A percentile compares a stretch with the other conserved stretches of the same genome.
Evolutionary conservation across 1,139 yeast species (phyloP).

Genomic region (Suhomyces terraborum): DNA sequence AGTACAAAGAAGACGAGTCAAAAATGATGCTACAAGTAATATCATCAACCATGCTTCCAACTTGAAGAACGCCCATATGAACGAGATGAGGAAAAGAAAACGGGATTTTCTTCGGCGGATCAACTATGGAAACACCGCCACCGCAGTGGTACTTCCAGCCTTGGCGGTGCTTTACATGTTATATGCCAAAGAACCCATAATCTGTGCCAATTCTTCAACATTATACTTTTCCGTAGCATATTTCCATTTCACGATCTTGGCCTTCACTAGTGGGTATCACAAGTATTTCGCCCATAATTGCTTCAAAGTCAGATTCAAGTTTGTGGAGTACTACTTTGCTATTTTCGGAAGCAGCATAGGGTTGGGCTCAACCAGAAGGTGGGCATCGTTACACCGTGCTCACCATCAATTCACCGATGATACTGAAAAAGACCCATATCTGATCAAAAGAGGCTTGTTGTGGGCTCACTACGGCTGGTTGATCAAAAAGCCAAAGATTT

Average conservation of each 20-base stretch:
- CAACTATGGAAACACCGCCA: constrained; percentile 23
- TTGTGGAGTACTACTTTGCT: constrained; percentile 48
- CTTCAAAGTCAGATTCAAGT: constrained; percentile 38
- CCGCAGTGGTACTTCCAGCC: constrained; percentile 27
- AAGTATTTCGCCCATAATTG: constrained; percentile 66
- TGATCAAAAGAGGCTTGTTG: constrained; percentile 56
- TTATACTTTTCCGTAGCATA: constrained; percentile 36
- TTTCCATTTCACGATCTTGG: constrained; percentile 42
- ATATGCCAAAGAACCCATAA: constrained; percentile 16
- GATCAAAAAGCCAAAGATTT: constrained; percentile 50
- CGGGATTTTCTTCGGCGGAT: constrained; percentile 27
- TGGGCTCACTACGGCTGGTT: constrained; percentile 72
- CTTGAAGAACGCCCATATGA: constrained; percentile 24
- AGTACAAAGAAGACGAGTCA: constrained; percentile 26
- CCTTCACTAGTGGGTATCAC: constrained; percentile 62
- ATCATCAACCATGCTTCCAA: constrained; percentile 27
- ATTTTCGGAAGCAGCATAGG: constrained; percentile 63
- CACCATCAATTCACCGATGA: constrained; percentile 69
- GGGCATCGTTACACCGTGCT: constrained; percentile 69
- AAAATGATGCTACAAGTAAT: constrained; percentile 12
- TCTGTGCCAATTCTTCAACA: constrained; percentile 30
- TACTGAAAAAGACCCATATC: constrained; percentile 68
- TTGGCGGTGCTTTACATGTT: constrained; percentile 22
- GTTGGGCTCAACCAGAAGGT: constrained; percentile 59
- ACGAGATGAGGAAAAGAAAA: constrained; percentile 25